Conservation (phyloP, 331 rosid genomes). For the Stylosanthes scabra region DNA sequence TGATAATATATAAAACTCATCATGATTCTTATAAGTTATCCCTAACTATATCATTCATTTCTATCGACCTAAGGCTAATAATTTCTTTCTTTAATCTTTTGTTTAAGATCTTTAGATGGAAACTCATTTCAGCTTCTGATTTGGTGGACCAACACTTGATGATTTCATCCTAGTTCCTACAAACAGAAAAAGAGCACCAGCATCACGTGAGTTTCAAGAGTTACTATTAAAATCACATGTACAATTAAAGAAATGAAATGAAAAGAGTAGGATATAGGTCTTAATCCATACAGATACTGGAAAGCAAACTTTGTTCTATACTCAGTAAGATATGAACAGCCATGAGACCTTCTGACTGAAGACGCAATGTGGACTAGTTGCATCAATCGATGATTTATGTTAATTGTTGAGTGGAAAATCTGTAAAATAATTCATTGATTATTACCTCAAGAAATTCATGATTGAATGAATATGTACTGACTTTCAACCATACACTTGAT, state of each 20-base stretch:
- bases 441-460: constrained; percentile 88
- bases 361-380: too few species aligned
- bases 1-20: background rate
- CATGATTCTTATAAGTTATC: constrained; percentile 3
- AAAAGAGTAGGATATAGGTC: background rate
- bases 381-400: background rate
- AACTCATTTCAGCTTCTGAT: constrained; percentile 52
- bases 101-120: constrained; percentile 63
- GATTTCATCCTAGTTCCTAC: constrained; percentile 76
- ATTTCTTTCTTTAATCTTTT: constrained; percentile 56
- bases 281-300: background rate
- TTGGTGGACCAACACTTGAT: constrained; percentile 80
- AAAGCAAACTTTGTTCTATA: too few species aligned
- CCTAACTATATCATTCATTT: constrained; percentile 27
- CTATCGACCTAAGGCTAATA: constrained; percentile 75
- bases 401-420: constrained; percentile 1
- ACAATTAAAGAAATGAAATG: background rate
- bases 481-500: constrained; percentile 65
- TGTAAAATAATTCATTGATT: background rate
- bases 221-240: background rate
- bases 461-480: constrained; percentile 78
- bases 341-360: too few species aligned
- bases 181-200: constrained; percentile 2
- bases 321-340: too few species aligned
- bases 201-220: constrained; percentile 19